Evolutionary conservation across 2,329 filamentous ascomycete species (phyloP), one percentile per base, ranked within the genome.

Genomic region (Furcasterigmium sp.): DNA sequence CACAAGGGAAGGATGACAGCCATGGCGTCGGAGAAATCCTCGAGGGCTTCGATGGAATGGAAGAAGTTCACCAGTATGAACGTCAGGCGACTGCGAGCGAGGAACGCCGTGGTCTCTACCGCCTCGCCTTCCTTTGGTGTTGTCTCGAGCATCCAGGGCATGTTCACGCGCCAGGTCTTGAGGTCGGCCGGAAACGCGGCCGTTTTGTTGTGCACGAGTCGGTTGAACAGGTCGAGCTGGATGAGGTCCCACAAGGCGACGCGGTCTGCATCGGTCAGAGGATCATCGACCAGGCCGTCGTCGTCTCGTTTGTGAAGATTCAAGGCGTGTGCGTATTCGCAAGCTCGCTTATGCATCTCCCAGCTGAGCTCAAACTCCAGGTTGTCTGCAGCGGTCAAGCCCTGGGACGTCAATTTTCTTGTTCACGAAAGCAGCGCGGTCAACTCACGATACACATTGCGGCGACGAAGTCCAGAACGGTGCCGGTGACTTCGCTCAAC

Each of bases 321-420:
- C 3, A 62, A 57, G 5, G 26, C 48, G 28, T 58, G 56, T 7
- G 58, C 59, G 18, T 58, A 62, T 38, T 56, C 57, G 39, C 57
- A 56, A 2, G 59, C 56, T 5, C 49, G 46, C 15, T 56, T 55
- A 32, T 60, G 56, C 49, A 59, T 58, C 26, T 50, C 50, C 51
- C 57, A 58, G 10, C 55, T 54, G 14, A 61, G 45, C 5, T 59
- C 58, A 17, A 60, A 56, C 37, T 62, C 59, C n/a, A 61, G 59
- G 25, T 45, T 57, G 15, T 58, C 56, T 13, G 53, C 52, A 4
- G 57, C 54, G 8, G 60, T 47, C 4, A 53, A 56, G 9, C 52
- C 55, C 57, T 60, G 23, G 7, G 15, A 3, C 23, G 14, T 11
- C 15, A 8, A 20, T 10, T n/a, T n/a, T n/a, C n/a, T n/a, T n/a